phyloP scores from a whole-genome alignment of 2,329 filamentous ascomycete species.

The Herpotrichia juniperi region DNA sequence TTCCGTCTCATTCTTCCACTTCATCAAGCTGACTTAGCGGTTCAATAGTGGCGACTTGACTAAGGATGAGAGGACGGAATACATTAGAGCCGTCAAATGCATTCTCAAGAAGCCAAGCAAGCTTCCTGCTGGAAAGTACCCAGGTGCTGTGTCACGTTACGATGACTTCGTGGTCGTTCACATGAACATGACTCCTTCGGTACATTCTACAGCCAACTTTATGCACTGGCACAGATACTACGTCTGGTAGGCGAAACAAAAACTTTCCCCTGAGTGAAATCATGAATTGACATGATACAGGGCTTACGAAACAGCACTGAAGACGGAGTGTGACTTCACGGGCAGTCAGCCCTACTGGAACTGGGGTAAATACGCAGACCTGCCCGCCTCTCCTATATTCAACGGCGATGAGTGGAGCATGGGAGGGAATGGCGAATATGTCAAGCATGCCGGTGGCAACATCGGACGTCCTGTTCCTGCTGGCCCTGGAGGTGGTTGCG shows the following conservation, averaged over 20 bases:
- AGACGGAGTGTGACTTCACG: constrained; percentile 49
- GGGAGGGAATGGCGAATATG: constrained; percentile 54
- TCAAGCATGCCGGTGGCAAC: constrained; percentile 22
- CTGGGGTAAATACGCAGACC: constrained; percentile 57
- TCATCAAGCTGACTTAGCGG: constrained; percentile 4
- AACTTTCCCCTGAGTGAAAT: background rate
- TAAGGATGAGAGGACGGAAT: constrained; percentile 37
- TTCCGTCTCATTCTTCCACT: background rate
- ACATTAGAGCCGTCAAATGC: constrained; percentile 41
- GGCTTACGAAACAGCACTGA: constrained; percentile 50
- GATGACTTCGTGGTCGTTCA: constrained; percentile 40
- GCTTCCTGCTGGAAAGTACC: constrained; percentile 29
- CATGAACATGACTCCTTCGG: constrained; percentile 38
- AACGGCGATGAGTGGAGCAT: constrained; percentile 58
- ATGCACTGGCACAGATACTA: constrained; percentile 52
- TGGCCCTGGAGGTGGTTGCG: constrained; percentile 63
- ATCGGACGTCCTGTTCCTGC: constrained; percentile 46
- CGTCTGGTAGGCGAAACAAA: constrained; percentile 32
- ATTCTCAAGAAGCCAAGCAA: constrained; percentile 33
- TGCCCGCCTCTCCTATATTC: constrained; percentile 58
- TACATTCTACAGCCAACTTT: constrained; percentile 39
- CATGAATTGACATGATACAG: constrained; percentile 5
- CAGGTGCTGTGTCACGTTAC: constrained; percentile 39
- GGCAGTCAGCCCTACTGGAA: constrained; percentile 58
- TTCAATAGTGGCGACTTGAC: constrained; percentile 29